phyloP scores from a whole-genome alignment of 2,329 filamentous ascomycete species.

The Aschersonia sp. region DNA sequence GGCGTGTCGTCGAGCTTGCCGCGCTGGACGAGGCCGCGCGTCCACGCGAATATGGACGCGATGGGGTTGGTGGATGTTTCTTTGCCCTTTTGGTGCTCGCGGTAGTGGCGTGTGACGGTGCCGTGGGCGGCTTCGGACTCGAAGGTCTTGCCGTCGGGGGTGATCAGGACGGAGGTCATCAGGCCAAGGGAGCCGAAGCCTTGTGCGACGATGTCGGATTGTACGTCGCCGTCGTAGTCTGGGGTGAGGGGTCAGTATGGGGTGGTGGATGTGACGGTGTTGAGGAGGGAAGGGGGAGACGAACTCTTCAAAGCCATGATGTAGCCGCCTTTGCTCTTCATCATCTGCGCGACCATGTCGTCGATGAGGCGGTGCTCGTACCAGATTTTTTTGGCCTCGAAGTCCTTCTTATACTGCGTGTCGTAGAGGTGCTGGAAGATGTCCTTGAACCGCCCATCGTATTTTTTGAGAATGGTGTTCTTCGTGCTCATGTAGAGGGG shows the following conservation, averaged over 20 bases:
- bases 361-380: constrained; percentile 99
- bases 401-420: constrained; percentile 68
- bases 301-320: constrained; percentile 96
- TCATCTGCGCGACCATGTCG: constrained; percentile 99
- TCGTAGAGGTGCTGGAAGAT: constrained; percentile 98
- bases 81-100: constrained; percentile 95
- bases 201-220: constrained; percentile 96
- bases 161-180: constrained; percentile 97
- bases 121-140: constrained; percentile 97
- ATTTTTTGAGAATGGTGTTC: constrained; percentile 99
- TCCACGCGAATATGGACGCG: constrained; percentile 98
- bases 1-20: constrained; percentile 89
- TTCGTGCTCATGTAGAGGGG: constrained; percentile 99
- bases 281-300: constrained; percentile 27
- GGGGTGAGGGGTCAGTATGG: constrained; percentile 1
- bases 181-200: constrained; percentile 95
- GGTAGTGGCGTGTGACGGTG: constrained; percentile 95
- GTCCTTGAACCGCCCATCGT: constrained; percentile 98
- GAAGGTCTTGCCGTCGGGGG: constrained; percentile 91
- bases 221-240: constrained; percentile 99
- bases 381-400: constrained; percentile 90
- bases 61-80: constrained; percentile 98
- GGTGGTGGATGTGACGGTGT: neutral
- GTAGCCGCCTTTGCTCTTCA: constrained; percentile 94
- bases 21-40: constrained; percentile 81